Evolutionary conservation across 768 basidiomycete genomes (phyloP).

Genomic region (Pulveroboletus sp.): DNA sequence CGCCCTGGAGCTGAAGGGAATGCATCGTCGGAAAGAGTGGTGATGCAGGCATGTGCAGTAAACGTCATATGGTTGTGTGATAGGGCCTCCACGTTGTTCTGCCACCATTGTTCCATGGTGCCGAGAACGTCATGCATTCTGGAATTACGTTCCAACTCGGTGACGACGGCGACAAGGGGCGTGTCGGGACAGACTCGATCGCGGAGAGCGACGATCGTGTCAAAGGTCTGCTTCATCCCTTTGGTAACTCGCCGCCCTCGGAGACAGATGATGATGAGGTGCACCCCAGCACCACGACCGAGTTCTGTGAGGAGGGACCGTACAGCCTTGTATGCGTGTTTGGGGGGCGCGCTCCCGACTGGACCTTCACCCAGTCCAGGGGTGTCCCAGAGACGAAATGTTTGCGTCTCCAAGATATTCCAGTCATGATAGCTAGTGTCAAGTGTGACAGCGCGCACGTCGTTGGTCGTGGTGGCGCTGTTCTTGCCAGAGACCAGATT

Average conservation of each 20-base stretch:
- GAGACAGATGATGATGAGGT: constrained; percentile 20
- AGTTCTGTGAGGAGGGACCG: constrained; percentile 22
- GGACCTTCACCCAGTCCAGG: constrained; percentile 18
- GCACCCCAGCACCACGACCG: constrained; percentile 8
- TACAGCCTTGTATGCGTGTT: constrained; percentile 12
- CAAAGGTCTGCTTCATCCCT: constrained; percentile 17
- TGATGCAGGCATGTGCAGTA: constrained; percentile 20
- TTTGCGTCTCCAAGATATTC: constrained; percentile 6
- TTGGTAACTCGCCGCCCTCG: constrained; percentile 16
- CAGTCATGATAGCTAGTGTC: no score
- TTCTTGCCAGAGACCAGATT: constrained; percentile 17
- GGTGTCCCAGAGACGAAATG: constrained; percentile 26
- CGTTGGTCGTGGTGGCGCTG: constrained; percentile 14
- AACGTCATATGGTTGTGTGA: constrained; percentile 12
- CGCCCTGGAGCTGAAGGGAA: constrained; percentile 15
- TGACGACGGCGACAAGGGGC: constrained; percentile 17
- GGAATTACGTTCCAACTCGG: constrained; percentile 17
- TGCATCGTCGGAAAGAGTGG: constrained; percentile 18
- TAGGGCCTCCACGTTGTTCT: constrained; percentile 8
- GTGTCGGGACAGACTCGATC: constrained; percentile 11
- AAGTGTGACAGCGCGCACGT: constrained; percentile 1
- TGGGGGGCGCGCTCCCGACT: constrained; percentile 4
- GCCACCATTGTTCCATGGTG: constrained; percentile 23
- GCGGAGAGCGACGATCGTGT: constrained; percentile 13
- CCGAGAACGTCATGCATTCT: neutral